Evolutionary conservation across 169 alveolate species (phyloP).

Genomic region (Eimeria tenella): DNA sequence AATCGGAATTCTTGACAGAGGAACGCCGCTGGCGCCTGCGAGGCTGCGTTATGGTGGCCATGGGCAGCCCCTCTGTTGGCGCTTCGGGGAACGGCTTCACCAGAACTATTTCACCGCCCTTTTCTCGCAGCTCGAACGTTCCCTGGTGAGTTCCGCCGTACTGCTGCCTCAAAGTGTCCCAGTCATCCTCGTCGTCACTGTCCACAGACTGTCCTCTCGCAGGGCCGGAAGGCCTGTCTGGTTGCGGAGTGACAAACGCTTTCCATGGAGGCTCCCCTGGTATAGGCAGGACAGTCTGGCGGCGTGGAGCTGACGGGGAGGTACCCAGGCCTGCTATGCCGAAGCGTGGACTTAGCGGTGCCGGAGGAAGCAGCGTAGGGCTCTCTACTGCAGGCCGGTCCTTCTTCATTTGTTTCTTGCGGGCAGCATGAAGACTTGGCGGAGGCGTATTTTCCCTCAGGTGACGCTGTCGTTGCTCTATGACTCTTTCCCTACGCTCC

Average conservation of each 20-base stretch:
- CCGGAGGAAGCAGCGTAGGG: neutral
- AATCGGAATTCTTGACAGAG: neutral
- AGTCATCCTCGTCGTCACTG: conserved; percentile 60
- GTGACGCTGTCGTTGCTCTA: conserved; percentile 59
- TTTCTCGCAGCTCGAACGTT: conserved; percentile 42
- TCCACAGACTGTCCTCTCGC: neutral
- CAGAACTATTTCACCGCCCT: conserved; percentile 22
- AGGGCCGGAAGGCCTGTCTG: neutral
- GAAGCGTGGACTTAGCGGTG: conserved; percentile 4
- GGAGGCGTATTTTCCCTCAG: conserved; percentile 32
- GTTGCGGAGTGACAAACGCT: neutral
- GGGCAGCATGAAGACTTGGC: neutral
- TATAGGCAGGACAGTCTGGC: neutral
- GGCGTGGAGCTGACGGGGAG: conserved; percentile 25
- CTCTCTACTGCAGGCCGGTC: neutral
- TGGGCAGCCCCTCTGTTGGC: conserved; percentile 65
- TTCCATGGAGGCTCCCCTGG: conserved; percentile 59
- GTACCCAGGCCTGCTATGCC: conserved; percentile 18
- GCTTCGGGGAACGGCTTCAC: conserved; percentile 60
- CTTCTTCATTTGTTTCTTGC: neutral
- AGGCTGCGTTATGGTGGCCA: neutral
- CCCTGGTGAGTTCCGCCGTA: conserved; percentile 66
- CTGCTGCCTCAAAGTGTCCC: conserved; percentile 57
- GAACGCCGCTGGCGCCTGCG: neutral
- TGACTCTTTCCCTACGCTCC: conserved; percentile 2